Conservation (phyloP, 163 green algal genomes). For the Scenedesmus sp. region DNA sequence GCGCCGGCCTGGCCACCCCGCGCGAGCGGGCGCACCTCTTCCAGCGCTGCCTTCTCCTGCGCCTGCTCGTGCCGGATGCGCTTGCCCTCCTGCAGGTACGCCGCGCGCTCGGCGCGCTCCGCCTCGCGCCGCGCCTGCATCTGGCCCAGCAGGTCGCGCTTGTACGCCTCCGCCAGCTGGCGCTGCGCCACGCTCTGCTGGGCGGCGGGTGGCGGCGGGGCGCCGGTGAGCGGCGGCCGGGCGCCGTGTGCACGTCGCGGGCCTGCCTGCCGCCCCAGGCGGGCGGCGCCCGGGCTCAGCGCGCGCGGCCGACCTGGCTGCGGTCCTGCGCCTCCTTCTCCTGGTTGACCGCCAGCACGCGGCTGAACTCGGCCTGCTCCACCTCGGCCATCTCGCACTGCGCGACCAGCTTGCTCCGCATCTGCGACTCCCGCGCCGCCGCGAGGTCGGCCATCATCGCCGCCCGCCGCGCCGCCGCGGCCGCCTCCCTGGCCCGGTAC, state of each 20-base stretch:
- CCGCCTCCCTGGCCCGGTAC: conserved; percentile 75
- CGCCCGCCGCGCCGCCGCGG: conserved; percentile 53
- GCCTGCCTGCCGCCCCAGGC: too few relatives aligned
- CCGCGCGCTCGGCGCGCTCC: conserved; percentile 52
- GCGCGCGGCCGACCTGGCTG: conserved; percentile 43
- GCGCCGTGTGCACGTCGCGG: neutral
- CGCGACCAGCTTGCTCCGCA: conserved; percentile 73
- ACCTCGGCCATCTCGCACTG: conserved; percentile 71
- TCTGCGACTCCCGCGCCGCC: conserved; percentile 75
- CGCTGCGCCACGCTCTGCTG: conserved; percentile 23
- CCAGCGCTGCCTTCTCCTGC: conserved; percentile 61
- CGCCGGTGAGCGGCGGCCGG: neutral
- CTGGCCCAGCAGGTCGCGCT: conserved; percentile 70
- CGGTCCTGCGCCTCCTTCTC: conserved; percentile 66
- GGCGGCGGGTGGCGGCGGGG: neutral
- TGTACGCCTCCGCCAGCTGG: conserved; percentile 54
- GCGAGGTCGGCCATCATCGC: conserved; percentile 60
- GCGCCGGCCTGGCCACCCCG: neutral
- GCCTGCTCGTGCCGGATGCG: conserved; percentile 54
- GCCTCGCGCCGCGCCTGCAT: conserved; percentile 78
- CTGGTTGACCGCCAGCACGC: conserved; percentile 77
- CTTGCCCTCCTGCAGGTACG: conserved; percentile 74
- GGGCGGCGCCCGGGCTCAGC: too few relatives aligned
- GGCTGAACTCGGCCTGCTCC: conserved; percentile 82
- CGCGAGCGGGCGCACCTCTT: conserved; percentile 52